phyloP scores from a whole-genome alignment of 2,329 filamentous ascomycete species.

The Ascochyta lentis region DNA sequence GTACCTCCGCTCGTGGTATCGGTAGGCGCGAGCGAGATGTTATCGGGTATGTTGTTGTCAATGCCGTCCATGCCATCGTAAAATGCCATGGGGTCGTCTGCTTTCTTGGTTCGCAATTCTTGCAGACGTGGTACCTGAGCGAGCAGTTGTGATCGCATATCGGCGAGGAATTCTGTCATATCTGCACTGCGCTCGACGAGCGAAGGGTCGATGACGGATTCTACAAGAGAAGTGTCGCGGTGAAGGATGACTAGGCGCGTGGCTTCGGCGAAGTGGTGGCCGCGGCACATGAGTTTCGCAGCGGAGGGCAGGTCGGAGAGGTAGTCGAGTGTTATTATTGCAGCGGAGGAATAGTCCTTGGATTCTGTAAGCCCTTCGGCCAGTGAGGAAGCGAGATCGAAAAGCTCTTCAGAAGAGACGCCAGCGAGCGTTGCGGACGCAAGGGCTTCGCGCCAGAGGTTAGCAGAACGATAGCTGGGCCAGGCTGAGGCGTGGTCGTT shows the following conservation, averaged over 20 bases:
- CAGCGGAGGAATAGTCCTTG: slow-evolving; percentile 82
- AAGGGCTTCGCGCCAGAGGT: slow-evolving; percentile 90
- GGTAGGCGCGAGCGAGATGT: slow-evolving; percentile 88
- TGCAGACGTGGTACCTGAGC: slow-evolving; percentile 86
- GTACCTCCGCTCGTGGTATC: slow-evolving; percentile 79
- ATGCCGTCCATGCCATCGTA: slow-evolving; percentile 70
- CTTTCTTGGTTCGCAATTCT: slow-evolving; percentile 81
- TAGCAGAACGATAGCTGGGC: slow-evolving; percentile 81
- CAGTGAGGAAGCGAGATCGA: slow-evolving; percentile 73
- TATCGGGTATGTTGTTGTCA: slow-evolving; percentile 78
- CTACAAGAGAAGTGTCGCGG: slow-evolving; percentile 67
- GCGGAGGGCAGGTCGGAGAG: slow-evolving; percentile 74
- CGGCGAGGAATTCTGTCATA: slow-evolving; percentile 89
- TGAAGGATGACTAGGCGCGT: slow-evolving; percentile 74
- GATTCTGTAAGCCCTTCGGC: slow-evolving; percentile 81
- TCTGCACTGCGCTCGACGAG: slow-evolving; percentile 81
- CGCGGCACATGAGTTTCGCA: slow-evolving; percentile 81
- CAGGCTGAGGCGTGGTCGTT: slow-evolving; percentile 75
- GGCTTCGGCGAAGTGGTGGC: slow-evolving; percentile 87
- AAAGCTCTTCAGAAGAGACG: slow-evolving; percentile 65
- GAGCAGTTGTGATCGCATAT: slow-evolving; percentile 84
- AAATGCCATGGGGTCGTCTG: slow-evolving; percentile 84
- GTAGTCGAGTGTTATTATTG: slow-evolving; percentile 82
- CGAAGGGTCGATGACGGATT: slow-evolving; percentile 74
- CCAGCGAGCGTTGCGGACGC: slow-evolving; percentile 73